Base-by-base conservation (phyloP, 2,329 filamentous ascomycete species). In the Penicillium concentricum region DNA sequence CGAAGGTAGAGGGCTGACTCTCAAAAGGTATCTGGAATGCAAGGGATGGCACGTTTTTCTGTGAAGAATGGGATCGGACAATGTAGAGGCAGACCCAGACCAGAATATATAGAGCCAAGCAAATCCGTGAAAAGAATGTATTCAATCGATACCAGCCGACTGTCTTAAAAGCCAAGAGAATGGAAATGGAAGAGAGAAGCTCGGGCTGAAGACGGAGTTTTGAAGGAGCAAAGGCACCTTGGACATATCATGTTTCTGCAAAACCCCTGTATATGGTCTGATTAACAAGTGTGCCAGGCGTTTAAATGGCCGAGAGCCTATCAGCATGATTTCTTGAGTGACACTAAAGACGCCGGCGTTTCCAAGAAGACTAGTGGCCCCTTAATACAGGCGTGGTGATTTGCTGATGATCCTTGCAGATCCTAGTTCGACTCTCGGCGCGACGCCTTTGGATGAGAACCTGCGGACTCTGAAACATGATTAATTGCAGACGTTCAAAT, bases 261-360 rank as follows among this genome's bases (percentile, higher is more conserved):
- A 13, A 16, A 1, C 52, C 52, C 52, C 52, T 37, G 22, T 35
- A 42, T 50, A 51, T 55, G 37, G 51, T 26, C 37, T 54, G 51
- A 53, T 47, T 22, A n/a, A 16, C 44, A 22, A 20, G 4, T 43
- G 37, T 37, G 35, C 28, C 24, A 50, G 32, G 52, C 52, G 57
- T 48, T 47, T 41, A 37, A 26, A 35, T 24, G 16, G 4, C 38
- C 15, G 7, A 26, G 4, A 35, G 37, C 63, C 63, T 62, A 62
- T 64, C 61, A 57, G 54, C 20, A 51, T 8, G 22, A 32, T 54
- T 56, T 55, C 56, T 51, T 20, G 22, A 8, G 44, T 54, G 46
- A 50, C 38, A 41, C 60, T 48, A 56, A 51, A 38, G 12, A 32
- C n/a, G 26, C 56, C 56, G 43, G 54, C 54, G 63, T 64, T 65